Evolutionary conservation across 495 filamentous ascomycete species (phyloP), one percentile per base, ranked within the genome.

Genomic region (Jackrogersella minutella): DNA sequence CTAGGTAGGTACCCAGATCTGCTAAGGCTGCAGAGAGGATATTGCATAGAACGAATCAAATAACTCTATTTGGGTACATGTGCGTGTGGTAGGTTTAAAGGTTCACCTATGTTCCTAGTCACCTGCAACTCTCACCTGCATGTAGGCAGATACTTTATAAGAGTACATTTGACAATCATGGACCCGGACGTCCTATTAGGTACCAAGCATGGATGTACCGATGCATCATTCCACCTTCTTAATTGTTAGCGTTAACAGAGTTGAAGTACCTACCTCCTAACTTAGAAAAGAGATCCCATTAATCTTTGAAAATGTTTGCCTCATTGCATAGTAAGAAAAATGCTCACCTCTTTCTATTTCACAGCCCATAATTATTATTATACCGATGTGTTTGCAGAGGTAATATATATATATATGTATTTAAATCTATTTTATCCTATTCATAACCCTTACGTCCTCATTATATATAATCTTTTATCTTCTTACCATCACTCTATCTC

Each of bases 1-100:
- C n/a, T n/a, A n/a, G n/a, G n/a, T n/a, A n/a, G n/a, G n/a, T n/a
- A 34, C 62, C 16, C n/a, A 26, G 57, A 62, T 62, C 64, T 67
- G 22, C 57, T 66, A 61, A 61, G 63, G 63, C 64, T 67, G 64
- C 64, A 61, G 51, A 61, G 51, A 21, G 16, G 8, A 31, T 52
- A 10, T 40, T 14, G n/a, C 14, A 13, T 17, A 16, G 51, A 30
- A n/a, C n/a, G n/a, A n/a, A n/a, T n/a, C n/a, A n/a, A n/a, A n/a
- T n/a, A n/a, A n/a, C n/a, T n/a, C n/a, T n/a, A n/a, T n/a, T n/a
- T n/a, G n/a, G n/a, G n/a, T n/a, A n/a, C n/a, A n/a, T n/a, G n/a
- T n/a, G n/a, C n/a, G n/a, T n/a, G n/a, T n/a, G n/a, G n/a, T n/a
- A n/a, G n/a, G n/a, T n/a, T n/a, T n/a, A n/a, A n/a, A n/a, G n/a